Percentiles rank a stretch among this genome's conserved stretches.
Evolutionary conservation across 768 basidiomycete genomes (phyloP).

Genomic region (Macrolepiota albuminosa): DNA sequence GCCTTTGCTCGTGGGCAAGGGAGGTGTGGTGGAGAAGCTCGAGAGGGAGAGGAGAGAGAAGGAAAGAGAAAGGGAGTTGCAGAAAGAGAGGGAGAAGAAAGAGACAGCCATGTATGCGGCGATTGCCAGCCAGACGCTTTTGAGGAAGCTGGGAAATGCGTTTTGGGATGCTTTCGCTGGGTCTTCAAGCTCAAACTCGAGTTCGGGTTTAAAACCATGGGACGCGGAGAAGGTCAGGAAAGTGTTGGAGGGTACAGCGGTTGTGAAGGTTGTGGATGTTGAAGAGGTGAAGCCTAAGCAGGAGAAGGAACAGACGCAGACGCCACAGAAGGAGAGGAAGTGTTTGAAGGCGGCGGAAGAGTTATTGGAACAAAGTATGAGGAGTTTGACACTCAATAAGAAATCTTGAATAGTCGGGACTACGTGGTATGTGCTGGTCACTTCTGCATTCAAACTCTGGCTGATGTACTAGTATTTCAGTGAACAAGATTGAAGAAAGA

Average conservation of each 20-base stretch:
- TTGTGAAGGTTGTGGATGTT: constrained; percentile 74
- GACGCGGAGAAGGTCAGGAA: constrained; percentile 79
- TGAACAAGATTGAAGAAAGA: background rate
- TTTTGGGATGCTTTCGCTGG: constrained; percentile 92
- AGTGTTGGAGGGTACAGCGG: constrained; percentile 80
- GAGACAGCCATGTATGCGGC: constrained; percentile 59
- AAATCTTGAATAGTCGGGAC: constrained; percentile 22
- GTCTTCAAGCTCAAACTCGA: constrained; percentile 18
- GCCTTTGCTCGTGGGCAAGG: constrained; percentile 27
- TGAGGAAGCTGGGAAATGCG: constrained; percentile 64
- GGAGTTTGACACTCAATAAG: constrained; percentile 57
- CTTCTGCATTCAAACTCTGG: background rate
- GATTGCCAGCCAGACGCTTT: constrained; percentile 74
- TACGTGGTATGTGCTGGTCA: background rate
- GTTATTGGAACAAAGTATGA: constrained; percentile 65
- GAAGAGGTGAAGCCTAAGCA: constrained; percentile 26
- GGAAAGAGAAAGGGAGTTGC: constrained; percentile 24
- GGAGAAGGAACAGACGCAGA: background rate
- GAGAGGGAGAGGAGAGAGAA: constrained; percentile 18
- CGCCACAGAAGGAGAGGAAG: constrained; percentile 23
- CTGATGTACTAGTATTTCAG: background rate
- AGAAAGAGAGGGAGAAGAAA: constrained; percentile 29
- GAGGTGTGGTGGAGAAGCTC: constrained; percentile 24
- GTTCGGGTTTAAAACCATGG: constrained; percentile 32
- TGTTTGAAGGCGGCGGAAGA: constrained; percentile 26